Base-by-base conservation (phyloP, 148 eudicot genomes). In the Amaranthus hypochondriacus region DNA sequence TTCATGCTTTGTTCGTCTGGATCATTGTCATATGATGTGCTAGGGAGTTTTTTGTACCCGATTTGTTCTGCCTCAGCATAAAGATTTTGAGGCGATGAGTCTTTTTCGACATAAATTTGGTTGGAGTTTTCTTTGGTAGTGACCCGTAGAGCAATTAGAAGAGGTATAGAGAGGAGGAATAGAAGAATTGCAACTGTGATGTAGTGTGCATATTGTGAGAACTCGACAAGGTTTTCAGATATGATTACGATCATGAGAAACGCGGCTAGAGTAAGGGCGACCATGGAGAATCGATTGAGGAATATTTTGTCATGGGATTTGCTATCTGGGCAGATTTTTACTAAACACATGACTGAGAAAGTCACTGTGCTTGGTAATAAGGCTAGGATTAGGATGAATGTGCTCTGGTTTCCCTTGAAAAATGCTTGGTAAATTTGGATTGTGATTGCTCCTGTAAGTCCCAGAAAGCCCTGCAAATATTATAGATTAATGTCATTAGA, bases 361-460 rank as follows among this genome's bases (percentile, higher is more conserved):
- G 88, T 64, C 8, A 83, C 76, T 10, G 78, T 49, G 28, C 86
- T 81, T 6, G 97, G 97, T 71, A 87, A 73, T 44, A 88, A 11
- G 3, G 97, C 96, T 49, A 92, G 86, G 85, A 92, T 90, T 51
- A 92, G 59, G n/a, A 92, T 71, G 85, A 92, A 87, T 58, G 76
- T 71, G 75, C 81, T 84, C 9, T 89, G 87, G 28, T 87, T 83
- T 18, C 83, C 88, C 8, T 80, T 61, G 69, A 88, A 83, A 56
- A 88, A 69, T 14, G 96, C 81, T 8, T 87, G 79, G 53, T 92
- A 92, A 47, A 85, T 83, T 84, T 90, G 97, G 67, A 92, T 82
- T 56, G 86, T 67, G 12, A 92, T 75, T 76, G 97, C 92, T 74
- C 97, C 97, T 75, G 91, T 92, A 59, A 92, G 81, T 21, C 97